These are phyloP conservation scores for Drechslerella dactyloides DNA, from an alignment of 2,329 filamentous ascomycete species.

Conservation along the genomic window DNA sequence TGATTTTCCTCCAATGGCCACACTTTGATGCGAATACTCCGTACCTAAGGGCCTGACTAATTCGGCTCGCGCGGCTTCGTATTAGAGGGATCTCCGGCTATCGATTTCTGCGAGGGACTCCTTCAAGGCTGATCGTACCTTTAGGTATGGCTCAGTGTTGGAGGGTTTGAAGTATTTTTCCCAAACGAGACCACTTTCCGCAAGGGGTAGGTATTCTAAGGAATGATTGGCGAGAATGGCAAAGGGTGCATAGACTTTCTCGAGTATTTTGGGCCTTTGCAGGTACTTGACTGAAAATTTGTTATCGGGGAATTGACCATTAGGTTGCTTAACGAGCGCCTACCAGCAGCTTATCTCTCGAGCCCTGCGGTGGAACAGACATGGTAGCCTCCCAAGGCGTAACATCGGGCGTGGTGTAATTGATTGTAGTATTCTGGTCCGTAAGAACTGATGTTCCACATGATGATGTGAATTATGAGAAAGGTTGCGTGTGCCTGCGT, in stretches of 20 bases:
- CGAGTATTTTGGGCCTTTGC: neutral
- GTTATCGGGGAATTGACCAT: constrained; percentile 21
- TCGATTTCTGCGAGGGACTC: neutral
- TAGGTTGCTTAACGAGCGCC: neutral
- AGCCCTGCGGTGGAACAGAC: no score
- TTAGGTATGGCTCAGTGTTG: neutral
- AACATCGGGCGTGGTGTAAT: no score
- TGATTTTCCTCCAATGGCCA: no score
- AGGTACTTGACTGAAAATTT: neutral
- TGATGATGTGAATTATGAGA: no score
- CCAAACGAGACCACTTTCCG: neutral
- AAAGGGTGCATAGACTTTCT: neutral
- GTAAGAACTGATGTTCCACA: no score
- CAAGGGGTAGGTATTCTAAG: neutral
- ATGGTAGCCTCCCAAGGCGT: no score
- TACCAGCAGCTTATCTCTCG: no score
- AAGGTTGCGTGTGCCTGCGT: no score
- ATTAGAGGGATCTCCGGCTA: neutral
- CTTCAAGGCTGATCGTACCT: neutral
- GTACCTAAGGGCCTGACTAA: no score
- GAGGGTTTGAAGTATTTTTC: constrained; percentile 3
- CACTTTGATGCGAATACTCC: no score
- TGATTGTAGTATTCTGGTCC: no score
- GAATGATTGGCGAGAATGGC: neutral
- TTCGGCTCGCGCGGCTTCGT: neutral